These are phyloP conservation scores for Phytophthora foliorum DNA, from an alignment of 352 stramenopile genomes.

Conservation along the genomic window DNA sequence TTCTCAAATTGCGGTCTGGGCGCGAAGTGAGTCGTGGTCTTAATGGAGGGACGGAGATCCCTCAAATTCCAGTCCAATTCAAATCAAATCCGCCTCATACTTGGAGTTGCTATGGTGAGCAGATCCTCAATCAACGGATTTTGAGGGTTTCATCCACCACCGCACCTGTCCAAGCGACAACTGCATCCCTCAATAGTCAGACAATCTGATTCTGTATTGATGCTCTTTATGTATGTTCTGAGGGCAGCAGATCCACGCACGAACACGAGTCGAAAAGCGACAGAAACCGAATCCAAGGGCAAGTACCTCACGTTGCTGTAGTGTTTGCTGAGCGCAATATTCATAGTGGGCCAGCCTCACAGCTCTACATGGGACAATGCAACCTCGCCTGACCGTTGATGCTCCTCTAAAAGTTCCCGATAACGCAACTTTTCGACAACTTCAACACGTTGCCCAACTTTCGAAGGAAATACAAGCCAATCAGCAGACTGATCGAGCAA, in stretches of 20 bases:
- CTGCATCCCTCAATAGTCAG: no score
- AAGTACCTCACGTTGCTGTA: slow-evolving; percentile 2
- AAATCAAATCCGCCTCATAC: no score
- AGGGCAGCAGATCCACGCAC: background rate
- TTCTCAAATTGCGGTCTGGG: no score
- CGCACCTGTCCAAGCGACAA: no score
- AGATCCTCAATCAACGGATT: no score
- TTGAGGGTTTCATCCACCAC: no score
- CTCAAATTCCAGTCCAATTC: no score
- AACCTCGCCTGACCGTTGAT: slow-evolving; percentile 1
- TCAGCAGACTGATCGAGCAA: background rate
- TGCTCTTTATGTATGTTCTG: slow-evolving; percentile 18
- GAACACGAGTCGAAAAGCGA: no score
- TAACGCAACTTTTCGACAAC: slow-evolving; percentile 17
- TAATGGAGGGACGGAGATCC: no score
- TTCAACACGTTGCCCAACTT: slow-evolving; percentile 4
- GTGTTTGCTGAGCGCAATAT: slow-evolving; percentile 5
- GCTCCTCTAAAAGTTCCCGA: slow-evolving; percentile 11
- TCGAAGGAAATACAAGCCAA: slow-evolving; percentile 4
- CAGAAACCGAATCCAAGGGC: slow-evolving; percentile 6
- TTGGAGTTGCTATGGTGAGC: no score
- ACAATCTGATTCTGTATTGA: no score
- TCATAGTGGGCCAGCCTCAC: background rate
- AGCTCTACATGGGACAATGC: slow-evolving; percentile 17
- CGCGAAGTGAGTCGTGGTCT: no score